phyloP scores from a whole-genome alignment of 108 stramenopile species.

The Pseudonitzschia pungens region DNA sequence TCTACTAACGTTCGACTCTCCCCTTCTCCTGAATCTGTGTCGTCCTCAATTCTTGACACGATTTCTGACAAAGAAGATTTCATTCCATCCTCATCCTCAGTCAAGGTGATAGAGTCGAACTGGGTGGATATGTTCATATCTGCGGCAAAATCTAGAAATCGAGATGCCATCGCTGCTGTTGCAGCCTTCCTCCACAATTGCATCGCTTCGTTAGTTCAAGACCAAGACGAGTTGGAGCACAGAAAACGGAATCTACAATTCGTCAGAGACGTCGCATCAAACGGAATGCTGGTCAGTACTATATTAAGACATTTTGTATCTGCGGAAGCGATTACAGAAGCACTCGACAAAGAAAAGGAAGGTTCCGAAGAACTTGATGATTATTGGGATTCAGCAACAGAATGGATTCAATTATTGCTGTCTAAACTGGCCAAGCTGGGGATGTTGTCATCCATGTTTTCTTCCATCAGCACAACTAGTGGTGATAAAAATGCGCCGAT shows the following conservation, averaged over 20 bases:
- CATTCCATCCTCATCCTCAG: neutral
- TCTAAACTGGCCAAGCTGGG: constrained; percentile 54
- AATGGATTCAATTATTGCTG: constrained; percentile 74
- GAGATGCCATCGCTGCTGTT: constrained; percentile 67
- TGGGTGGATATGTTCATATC: constrained; percentile 52
- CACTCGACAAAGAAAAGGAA: constrained; percentile 16
- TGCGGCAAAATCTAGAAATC: constrained; percentile 27
- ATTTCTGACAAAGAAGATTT: constrained; percentile 7
- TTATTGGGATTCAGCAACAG: constrained; percentile 68
- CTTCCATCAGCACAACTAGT: neutral
- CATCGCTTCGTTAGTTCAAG: constrained; percentile 20
- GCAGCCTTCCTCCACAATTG: constrained; percentile 72
- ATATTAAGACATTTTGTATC: constrained; percentile 64
- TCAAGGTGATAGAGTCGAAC: neutral
- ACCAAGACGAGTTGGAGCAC: neutral
- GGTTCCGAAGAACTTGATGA: constrained; percentile 25
- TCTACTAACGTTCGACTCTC: constrained; percentile 44
- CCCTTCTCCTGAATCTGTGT: constrained; percentile 40
- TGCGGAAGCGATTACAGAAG: constrained; percentile 40
- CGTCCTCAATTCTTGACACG: constrained; percentile 30
- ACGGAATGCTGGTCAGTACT: constrained; percentile 50
- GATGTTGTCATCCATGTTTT: constrained; percentile 46
- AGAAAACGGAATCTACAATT: constrained; percentile 5
- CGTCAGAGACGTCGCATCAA: constrained; percentile 24
- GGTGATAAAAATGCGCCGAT: neutral